A percentile compares a stretch with the other conserved stretches of the same genome.
Evolutionary conservation across 371 early-diverging fungal genomes (phyloP).

Genomic region (Nematocida major): DNA sequence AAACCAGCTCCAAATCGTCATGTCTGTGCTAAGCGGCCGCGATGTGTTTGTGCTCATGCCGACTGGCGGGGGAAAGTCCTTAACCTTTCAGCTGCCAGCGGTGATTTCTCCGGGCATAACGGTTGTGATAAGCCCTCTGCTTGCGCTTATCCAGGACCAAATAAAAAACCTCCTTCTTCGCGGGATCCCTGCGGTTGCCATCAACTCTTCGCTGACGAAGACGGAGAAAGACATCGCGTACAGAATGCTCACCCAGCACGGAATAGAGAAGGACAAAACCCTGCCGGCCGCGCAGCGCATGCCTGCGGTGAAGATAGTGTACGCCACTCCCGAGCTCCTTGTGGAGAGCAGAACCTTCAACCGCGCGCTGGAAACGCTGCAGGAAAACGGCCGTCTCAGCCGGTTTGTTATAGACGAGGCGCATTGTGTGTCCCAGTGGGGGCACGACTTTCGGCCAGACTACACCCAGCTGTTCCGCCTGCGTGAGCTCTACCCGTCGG

Average conservation of each 20-base stretch:
- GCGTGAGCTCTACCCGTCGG: conserved; percentile 70
- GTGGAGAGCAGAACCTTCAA: conserved; percentile 69
- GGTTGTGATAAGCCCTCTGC: conserved; percentile 85
- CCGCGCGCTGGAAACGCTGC: conserved; percentile 66
- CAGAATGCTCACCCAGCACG: neutral
- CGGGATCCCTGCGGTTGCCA: conserved; percentile 72
- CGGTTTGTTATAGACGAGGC: conserved; percentile 95
- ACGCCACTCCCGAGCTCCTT: conserved; percentile 89
- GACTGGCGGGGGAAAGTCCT: conserved; percentile 94
- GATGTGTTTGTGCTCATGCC: conserved; percentile 98
- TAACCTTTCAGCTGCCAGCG: conserved; percentile 94
- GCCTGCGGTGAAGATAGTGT: conserved; percentile 69
- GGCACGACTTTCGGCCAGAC: conserved; percentile 76
- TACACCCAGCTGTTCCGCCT: conserved; percentile 59
- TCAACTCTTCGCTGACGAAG: conserved; percentile 66
- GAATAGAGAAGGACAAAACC: conserved; percentile 11
- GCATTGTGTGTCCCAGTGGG: conserved; percentile 92
- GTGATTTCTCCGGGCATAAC: conserved; percentile 73
- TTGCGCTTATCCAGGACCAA: conserved; percentile 95
- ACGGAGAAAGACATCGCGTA: conserved; percentile 28
- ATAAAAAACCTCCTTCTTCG: conserved; percentile 71
- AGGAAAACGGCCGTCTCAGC: conserved; percentile 19
- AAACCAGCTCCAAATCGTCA: conserved; percentile 85
- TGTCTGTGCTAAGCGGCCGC: conserved; percentile 73
- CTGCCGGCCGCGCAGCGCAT: conserved; percentile 42